phyloP scores from a whole-genome alignment of 768 basidiomycete genomes.

The Suillus spraguei region DNA sequence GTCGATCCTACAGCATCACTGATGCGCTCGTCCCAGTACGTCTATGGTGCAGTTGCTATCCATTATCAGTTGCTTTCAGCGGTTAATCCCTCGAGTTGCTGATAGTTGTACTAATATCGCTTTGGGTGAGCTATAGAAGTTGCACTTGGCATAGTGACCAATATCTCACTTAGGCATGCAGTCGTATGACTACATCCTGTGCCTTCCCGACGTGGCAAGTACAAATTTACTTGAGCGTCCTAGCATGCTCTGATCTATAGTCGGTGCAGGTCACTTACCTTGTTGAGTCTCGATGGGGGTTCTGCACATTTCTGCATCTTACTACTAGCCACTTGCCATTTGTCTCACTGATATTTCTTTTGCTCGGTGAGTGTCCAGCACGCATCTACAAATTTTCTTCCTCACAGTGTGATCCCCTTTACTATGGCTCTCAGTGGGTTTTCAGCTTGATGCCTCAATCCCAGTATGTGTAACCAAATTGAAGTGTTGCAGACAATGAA shows the following conservation, averaged over 20 bases:
- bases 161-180: not conserved
- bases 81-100: not conserved
- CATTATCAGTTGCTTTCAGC: not conserved
- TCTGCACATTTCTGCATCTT: not conserved
- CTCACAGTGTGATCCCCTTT: not conserved
- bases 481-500: not conserved
- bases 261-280: conserved; percentile 18
- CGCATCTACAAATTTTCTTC: conserved; percentile 13
- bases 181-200: not conserved
- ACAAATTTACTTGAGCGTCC: not conserved
- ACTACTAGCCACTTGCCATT: not conserved
- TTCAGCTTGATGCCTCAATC: not conserved
- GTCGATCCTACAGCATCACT: not conserved
- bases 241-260: not conserved
- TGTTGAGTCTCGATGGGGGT: conserved; percentile 38
- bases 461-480: not conserved
- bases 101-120: not conserved
- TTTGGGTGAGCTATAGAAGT: not conserved
- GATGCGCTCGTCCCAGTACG: not conserved
- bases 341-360: not conserved
- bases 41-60: not conserved
- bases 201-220: not conserved
- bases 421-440: not conserved
- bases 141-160: not conserved
- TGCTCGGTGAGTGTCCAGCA: not conserved